Percentiles rank a stretch among this genome's conserved stretches.
phyloP scores from a whole-genome alignment of 305 asterid genomes.

The Fraxinus nigra region DNA sequence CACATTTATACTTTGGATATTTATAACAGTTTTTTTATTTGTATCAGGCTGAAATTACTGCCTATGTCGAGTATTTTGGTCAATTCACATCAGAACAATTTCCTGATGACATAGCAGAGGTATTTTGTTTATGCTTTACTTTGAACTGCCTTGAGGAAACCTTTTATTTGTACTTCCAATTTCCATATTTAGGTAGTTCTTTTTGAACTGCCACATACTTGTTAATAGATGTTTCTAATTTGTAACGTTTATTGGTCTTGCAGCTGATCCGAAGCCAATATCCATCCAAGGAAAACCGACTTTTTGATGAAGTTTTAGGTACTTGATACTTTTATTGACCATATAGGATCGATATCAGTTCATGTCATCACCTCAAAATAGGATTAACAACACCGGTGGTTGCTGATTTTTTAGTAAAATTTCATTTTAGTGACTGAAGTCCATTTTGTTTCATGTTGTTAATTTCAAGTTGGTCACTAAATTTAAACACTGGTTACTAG shows the following conservation, averaged over 20 bases:
- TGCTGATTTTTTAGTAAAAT: background rate
- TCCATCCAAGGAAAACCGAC: constrained; percentile 82
- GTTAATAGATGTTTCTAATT: constrained; percentile 15
- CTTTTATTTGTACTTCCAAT: constrained; percentile 19
- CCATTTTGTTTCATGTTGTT: background rate
- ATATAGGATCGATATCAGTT: background rate
- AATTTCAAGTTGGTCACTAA: background rate
- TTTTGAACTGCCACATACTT: constrained; percentile 9
- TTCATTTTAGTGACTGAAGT: background rate
- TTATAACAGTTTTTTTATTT: constrained; percentile 7
- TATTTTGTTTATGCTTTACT: constrained; percentile 21
- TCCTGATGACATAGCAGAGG: constrained; percentile 98
- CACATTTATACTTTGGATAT: background rate
- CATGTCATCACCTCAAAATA: background rate
- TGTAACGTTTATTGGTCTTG: constrained; percentile 26
- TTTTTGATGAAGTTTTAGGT: constrained; percentile 97
- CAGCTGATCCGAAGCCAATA: constrained; percentile 85
- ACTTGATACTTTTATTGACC: constrained; percentile 23
- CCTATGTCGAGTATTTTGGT: constrained; percentile 91
- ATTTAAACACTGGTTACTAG: background rate
- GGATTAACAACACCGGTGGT: background rate
- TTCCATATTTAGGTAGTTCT: constrained; percentile 11
- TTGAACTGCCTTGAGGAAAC: background rate
- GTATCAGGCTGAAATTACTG: constrained; percentile 78
- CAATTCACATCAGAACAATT: constrained; percentile 92